Evolutionary conservation across 2,329 filamentous ascomycete genomes (phyloP).

Genomic region (Aspergillus sp.): DNA sequence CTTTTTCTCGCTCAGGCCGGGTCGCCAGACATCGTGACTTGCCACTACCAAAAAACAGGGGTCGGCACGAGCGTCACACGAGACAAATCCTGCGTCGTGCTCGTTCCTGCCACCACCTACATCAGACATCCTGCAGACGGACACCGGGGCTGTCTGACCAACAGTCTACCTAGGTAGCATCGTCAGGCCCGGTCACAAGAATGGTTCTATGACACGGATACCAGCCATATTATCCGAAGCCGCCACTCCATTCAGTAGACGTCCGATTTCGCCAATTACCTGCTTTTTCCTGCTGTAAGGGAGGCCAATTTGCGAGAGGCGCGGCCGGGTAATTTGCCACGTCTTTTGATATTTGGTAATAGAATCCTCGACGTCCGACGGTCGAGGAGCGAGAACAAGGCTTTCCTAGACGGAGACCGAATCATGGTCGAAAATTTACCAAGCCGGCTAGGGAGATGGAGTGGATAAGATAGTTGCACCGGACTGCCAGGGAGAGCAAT

Average conservation of each 20-base stretch:
- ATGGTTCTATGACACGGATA: neutral
- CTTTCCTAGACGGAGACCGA: neutral
- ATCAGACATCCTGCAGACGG: neutral
- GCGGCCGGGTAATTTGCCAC: neutral
- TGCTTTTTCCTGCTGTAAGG: neutral
- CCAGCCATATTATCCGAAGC: neutral
- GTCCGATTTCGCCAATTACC: too few species aligned
- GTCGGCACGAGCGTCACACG: neutral
- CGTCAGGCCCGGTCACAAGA: neutral
- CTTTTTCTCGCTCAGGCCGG: neutral
- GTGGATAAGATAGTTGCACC: neutral
- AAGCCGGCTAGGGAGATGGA: neutral
- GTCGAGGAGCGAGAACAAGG: neutral
- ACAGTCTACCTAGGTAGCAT: neutral
- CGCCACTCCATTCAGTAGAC: neutral
- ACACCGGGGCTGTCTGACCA: neutral
- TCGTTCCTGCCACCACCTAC: neutral
- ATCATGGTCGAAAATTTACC: neutral
- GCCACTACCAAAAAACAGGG: too few species aligned
- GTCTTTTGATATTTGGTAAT: neutral
- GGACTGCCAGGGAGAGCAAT: neutral
- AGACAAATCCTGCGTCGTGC: neutral
- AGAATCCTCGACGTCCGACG: neutral
- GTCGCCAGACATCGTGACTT: neutral
- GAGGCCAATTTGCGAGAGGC: neutral